Percentiles rank a stretch among this genome's conserved stretches.
phyloP scores from a whole-genome alignment of 352 stramenopile genomes.

The Phytophthora foliorum region DNA sequence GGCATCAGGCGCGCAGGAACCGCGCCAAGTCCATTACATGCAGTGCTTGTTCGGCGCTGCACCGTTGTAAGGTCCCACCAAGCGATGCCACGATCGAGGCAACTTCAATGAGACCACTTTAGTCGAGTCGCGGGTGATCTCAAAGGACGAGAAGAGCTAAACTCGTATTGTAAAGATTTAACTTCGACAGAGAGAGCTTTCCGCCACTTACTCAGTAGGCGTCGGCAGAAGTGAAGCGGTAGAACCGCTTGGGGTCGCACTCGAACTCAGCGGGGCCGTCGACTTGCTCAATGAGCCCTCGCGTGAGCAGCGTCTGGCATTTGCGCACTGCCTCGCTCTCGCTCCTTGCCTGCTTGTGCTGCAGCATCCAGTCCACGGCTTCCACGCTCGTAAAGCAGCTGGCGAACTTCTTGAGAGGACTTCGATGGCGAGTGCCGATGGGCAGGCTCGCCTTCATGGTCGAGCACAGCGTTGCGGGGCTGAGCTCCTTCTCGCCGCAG shows the following conservation, averaged over 20 bases:
- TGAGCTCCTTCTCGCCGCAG: conserved; percentile 55
- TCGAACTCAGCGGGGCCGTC: conserved; percentile 77
- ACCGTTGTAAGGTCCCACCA: conserved; percentile 19
- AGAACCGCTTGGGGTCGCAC: conserved; percentile 74
- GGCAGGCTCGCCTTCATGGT: conserved; percentile 70
- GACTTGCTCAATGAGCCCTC: conserved; percentile 69
- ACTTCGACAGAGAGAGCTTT: neutral
- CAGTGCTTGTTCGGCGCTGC: neutral
- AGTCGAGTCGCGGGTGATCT: conserved; percentile 1
- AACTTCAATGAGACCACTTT: conserved; percentile 18
- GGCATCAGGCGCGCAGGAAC: conserved; percentile 4
- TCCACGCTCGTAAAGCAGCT: conserved; percentile 81
- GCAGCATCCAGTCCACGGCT: conserved; percentile 79
- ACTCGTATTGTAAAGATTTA: neutral
- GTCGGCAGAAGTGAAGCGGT: conserved; percentile 56
- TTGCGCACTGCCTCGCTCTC: conserved; percentile 72
- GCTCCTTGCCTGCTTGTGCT: conserved; percentile 75
- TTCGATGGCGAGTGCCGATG: conserved; percentile 59
- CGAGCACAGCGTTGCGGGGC: conserved; percentile 59
- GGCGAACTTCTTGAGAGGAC: conserved; percentile 74
- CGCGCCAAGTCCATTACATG: neutral
- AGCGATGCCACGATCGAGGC: conserved; percentile 16
- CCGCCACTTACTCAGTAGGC: neutral
- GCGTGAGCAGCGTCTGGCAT: conserved; percentile 62
- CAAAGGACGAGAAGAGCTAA: neutral